phyloP scores from a whole-genome alignment of 257 asterid species.

The Fraxinus quadrangulata region DNA sequence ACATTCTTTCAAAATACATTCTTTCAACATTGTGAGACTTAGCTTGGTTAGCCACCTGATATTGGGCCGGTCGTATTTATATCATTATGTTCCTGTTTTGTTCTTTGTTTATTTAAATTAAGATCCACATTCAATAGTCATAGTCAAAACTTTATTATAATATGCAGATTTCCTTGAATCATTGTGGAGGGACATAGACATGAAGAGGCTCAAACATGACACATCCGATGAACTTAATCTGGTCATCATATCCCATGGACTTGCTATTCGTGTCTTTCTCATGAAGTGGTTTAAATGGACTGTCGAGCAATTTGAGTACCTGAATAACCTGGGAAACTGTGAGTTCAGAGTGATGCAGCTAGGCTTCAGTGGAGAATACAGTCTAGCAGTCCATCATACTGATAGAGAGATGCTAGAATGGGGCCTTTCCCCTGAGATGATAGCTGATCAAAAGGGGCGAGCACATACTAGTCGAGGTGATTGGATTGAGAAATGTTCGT shows the following conservation, averaged over 20 bases:
- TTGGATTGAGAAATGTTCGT: slow-evolving; percentile 50
- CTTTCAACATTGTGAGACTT: not conserved
- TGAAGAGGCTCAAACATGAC: slow-evolving; percentile 51
- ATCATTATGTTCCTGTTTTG: not conserved
- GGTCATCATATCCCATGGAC: slow-evolving; percentile 58
- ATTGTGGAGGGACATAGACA: slow-evolving; percentile 70
- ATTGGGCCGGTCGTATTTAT: not conserved
- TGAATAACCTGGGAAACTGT: slow-evolving; percentile 53
- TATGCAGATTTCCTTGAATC: slow-evolving; percentile 68
- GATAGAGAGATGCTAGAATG: slow-evolving; percentile 49
- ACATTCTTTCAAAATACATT: too few species aligned
- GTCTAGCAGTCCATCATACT: slow-evolving; percentile 53
- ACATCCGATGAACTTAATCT: slow-evolving; percentile 49
- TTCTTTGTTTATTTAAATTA: not conserved
- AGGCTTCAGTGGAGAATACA: slow-evolving; percentile 66
- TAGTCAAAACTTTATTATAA: slow-evolving; percentile 11
- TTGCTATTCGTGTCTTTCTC: slow-evolving; percentile 60
- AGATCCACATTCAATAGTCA: slow-evolving; percentile 2
- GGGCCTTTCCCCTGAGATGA: slow-evolving; percentile 63
- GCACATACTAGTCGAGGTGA: slow-evolving; percentile 46
- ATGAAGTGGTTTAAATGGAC: slow-evolving; percentile 77
- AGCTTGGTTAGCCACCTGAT: not conserved
- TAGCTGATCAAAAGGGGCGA: slow-evolving; percentile 59
- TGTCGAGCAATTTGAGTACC: slow-evolving; percentile 56
- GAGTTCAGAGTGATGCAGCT: slow-evolving; percentile 62